Evolutionary conservation across 352 stramenopile genomes (phyloP), one percentile per base, ranked within the genome.

Genomic region (Aphanomyces stellatus): DNA sequence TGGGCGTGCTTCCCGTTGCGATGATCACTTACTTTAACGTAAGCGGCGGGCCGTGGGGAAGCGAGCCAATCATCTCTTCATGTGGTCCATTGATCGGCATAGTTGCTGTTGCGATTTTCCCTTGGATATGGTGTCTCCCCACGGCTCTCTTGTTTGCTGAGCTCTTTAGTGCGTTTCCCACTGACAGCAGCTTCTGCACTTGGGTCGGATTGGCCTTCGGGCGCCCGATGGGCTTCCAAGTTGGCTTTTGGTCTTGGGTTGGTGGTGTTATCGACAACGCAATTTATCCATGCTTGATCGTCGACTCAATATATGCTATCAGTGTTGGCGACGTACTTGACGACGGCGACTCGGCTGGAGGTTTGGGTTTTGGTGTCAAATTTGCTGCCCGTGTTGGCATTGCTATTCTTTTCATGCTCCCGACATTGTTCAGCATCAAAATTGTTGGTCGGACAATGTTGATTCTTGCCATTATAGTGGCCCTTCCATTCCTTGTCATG

Each of bases 1-100:
- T 89, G 46, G 81, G 81, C 68, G 82, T 89, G 72, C 46, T 84
- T 43, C 82, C 76, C 37, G 78, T 89, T 13, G 81, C 81, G 37
- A 77, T 92, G 51, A 91, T 90, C 67, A 90, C 81, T 28, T 90
- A 90, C 69, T 90, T 90, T 56, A 90, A 90, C 42, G 81, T 90
- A 35, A 87, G 78, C 55, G 81, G 81, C 42, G 81, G 81, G 2
- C 80, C 81, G 4, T 90, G 81, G 81, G 81, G 81, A 15, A 85
- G 74, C 25, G 81, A 90, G 56, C 80, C 80, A 4, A 73, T 90
- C 30, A 70, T 90, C 30, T 75, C 81, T 17, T 71, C 78, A 0
- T 88, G 82, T 31, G 82, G 82, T 0, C 84, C 82, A 15, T 74
- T 92, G 31, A 65, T 88, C 5, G 84, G 84, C 31, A 84, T 92